A percentile compares a stretch with the other conserved stretches of the same genome.
These are phyloP conservation scores for Paragyromitra xinjiangensis DNA, from an alignment of 495 filamentous ascomycete species.

Conservation along the genomic window DNA sequence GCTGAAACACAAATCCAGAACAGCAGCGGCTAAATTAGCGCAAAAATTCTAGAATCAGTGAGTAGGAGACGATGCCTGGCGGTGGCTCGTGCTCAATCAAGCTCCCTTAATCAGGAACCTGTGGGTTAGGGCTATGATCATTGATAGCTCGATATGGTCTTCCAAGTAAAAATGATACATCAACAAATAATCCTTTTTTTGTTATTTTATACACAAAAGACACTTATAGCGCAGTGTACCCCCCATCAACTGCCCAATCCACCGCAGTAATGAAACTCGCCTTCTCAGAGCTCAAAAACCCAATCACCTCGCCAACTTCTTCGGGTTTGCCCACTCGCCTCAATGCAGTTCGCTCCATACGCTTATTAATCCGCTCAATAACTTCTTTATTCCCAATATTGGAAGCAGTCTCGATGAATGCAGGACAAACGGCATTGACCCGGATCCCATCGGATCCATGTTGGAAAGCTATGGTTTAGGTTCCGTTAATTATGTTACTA, in stretches of 20 bases:
- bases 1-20: too few species aligned
- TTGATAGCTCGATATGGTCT: too few species aligned
- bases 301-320: slow-evolving; percentile 47
- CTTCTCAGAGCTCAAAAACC: slow-evolving; percentile 40
- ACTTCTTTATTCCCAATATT: slow-evolving; percentile 14
- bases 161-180: neutral
- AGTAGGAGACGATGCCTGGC: too few species aligned
- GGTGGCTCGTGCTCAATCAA: neutral
- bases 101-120: too few species aligned
- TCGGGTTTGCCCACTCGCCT: slow-evolving; percentile 41
- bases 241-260: slow-evolving; percentile 52
- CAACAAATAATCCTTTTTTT: neutral
- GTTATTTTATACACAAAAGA: neutral
- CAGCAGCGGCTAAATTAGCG: too few species aligned
- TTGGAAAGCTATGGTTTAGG: slow-evolving; percentile 34
- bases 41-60: too few species aligned
- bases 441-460: slow-evolving; percentile 51
- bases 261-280: slow-evolving; percentile 46
- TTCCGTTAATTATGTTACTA: neutral
- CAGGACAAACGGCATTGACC: slow-evolving; percentile 52
- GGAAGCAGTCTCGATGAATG: slow-evolving; percentile 46
- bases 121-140: too few species aligned
- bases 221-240: slow-evolving; percentile 38
- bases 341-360: slow-evolving; percentile 43
- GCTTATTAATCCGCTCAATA: slow-evolving; percentile 25